These are phyloP conservation scores for Peziza echinospora DNA, from an alignment of 495 filamentous ascomycete species.

Conservation along the genomic window DNA sequence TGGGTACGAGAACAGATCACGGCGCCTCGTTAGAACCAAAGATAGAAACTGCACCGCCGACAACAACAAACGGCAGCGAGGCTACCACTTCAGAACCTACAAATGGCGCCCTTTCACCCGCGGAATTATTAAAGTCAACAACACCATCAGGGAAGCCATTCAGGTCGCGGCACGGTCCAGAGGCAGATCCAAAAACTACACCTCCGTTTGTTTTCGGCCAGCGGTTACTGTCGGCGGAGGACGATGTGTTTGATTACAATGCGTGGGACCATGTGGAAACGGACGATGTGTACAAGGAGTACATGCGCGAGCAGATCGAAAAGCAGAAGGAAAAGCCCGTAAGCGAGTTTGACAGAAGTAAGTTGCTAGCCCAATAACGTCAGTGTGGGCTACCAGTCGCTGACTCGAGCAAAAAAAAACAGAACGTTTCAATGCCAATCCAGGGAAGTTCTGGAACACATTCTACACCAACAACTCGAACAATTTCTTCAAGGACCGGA, in stretches of 20 bases:
- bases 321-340: conserved; percentile 67
- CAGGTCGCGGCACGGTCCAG: not conserved
- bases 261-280: conserved; percentile 95
- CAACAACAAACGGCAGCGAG: no score
- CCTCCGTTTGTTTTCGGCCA: conserved; percentile 93
- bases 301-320: conserved; percentile 56
- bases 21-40: no score
- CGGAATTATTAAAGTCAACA: not conserved
- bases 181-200: conserved; percentile 49
- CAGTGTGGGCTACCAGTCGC: conserved; percentile 22
- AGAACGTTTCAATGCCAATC: conserved; percentile 61
- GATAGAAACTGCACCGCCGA: no score
- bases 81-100: no score
- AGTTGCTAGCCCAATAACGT: conserved; percentile 68
- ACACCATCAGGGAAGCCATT: not conserved
- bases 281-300: conserved; percentile 60
- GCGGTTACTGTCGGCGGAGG: conserved; percentile 54
- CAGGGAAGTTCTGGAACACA: conserved; percentile 82
- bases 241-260: conserved; percentile 87
- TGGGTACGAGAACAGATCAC: no score
- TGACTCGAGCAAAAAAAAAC: conserved; percentile 7
- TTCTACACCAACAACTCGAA: conserved; percentile 90
- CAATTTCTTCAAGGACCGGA: conserved; percentile 97
- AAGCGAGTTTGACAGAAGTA: conserved; percentile 66
- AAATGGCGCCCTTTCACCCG: no score